phyloP scores from a whole-genome alignment of 2,329 filamentous ascomycete species.

The Cadophora luteo-olivacea region DNA sequence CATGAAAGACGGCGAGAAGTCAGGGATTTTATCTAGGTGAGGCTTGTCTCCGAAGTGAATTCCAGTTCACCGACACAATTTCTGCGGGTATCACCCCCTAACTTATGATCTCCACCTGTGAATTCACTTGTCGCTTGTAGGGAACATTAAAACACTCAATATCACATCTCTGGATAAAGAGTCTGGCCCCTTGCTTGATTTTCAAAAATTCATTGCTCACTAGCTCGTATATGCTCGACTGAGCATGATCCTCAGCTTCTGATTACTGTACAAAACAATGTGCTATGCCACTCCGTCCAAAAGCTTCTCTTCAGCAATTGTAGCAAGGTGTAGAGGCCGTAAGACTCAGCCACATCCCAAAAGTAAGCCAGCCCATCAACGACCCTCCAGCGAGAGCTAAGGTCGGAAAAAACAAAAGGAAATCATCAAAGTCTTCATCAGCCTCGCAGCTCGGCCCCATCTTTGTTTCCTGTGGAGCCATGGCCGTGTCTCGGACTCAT shows the following conservation, averaged over 20 bases:
- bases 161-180: not conserved
- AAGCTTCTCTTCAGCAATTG: not conserved
- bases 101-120: no score
- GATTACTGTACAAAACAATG: not conserved
- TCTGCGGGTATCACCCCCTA: no score
- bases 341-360: not conserved
- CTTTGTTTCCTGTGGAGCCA: conserved; percentile 7
- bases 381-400: conserved; percentile 7
- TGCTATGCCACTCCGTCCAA: not conserved
- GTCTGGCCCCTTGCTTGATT: not conserved
- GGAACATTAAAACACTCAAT: not conserved
- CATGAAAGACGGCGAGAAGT: no score
- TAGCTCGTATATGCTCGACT: not conserved
- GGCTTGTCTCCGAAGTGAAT: no score
- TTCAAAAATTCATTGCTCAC: not conserved
- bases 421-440: conserved; percentile 20
- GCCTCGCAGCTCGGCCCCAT: conserved; percentile 21
- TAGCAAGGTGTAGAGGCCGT: not conserved
- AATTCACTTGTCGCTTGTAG: no score
- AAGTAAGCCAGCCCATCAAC: not conserved
- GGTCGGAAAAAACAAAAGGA: not conserved
- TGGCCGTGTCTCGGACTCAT: conserved; percentile 19
- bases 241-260: not conserved
- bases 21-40: no score
- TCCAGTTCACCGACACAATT: no score